These are phyloP conservation scores for Suillus fuscotomentosus DNA, from an alignment of 768 basidiomycete genomes.

Conservation along the genomic window DNA sequence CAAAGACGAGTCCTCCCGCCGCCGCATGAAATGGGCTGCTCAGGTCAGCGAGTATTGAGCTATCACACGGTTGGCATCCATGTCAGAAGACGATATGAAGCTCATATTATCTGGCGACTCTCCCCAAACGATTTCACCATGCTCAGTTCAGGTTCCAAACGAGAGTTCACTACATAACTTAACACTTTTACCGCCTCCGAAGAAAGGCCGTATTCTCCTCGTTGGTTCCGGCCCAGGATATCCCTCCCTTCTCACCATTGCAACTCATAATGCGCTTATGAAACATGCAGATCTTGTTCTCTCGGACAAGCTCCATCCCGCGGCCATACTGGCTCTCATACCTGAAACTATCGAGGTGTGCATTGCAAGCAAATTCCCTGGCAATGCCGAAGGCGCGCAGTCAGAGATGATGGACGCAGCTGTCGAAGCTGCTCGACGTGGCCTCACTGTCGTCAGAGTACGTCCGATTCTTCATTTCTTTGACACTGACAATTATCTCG, in stretches of 20 bases:
- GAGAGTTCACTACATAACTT: conserved; percentile 32
- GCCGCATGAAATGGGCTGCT: conserved; percentile 90
- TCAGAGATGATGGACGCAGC: conserved; percentile 93
- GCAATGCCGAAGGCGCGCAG: conserved; percentile 94
- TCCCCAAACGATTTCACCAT: not conserved
- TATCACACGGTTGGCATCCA: conserved; percentile 65
- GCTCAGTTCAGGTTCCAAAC: conserved; percentile 26
- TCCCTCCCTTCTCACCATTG: conserved; percentile 86
- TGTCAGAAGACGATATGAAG: conserved; percentile 68
- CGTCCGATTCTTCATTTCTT: conserved; percentile 23
- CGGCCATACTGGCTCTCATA: conserved; percentile 81
- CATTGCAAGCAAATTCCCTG: conserved; percentile 96
- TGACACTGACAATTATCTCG: not conserved
- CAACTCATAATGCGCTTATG: conserved; percentile 80
- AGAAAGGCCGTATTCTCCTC: conserved; percentile 74
- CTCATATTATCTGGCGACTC: conserved; percentile 39
- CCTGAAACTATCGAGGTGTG: conserved; percentile 69
- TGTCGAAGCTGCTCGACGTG: conserved; percentile 74
- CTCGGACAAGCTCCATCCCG: conserved; percentile 94
- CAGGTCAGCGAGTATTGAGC: conserved; percentile 98
- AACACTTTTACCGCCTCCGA: conserved; percentile 15
- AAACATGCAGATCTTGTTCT: conserved; percentile 83
- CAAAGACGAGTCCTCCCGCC: conserved; percentile 44
- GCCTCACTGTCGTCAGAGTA: conserved; percentile 85
- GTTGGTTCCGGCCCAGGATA: conserved; percentile 96